phyloP scores from a whole-genome alignment of 2,329 filamentous ascomycete species.

The Colletotrichum falcatum region DNA sequence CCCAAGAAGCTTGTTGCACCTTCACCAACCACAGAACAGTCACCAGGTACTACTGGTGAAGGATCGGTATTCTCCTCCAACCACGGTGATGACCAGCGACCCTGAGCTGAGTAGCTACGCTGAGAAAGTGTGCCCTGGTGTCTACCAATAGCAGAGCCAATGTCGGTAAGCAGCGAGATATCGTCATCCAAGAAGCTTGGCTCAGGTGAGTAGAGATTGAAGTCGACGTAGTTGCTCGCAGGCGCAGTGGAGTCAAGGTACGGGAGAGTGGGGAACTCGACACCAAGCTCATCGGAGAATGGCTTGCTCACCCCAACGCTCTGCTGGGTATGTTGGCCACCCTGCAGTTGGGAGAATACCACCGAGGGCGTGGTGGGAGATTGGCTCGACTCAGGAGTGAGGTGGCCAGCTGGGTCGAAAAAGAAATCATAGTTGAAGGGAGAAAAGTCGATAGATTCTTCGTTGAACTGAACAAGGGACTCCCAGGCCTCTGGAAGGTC shows the following conservation, averaged over 20 bases:
- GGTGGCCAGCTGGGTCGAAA: conserved; percentile 56
- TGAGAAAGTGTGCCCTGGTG: not conserved
- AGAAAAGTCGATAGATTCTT: conserved; percentile 49
- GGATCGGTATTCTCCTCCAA: not conserved
- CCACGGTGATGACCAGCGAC: not conserved
- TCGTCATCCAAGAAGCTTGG: conserved; percentile 64
- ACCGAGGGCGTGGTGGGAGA: conserved; percentile 51
- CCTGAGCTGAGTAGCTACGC: not conserved
- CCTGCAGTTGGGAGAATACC: conserved; percentile 42
- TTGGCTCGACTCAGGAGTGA: conserved; percentile 53
- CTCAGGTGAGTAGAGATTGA: conserved; percentile 66
- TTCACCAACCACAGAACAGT: not conserved
- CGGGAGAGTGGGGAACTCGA: conserved; percentile 49
- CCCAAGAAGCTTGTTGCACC: not conserved
- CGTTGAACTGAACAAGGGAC: conserved; percentile 60
- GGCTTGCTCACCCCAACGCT: conserved; percentile 15
- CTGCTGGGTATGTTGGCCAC: conserved; percentile 2
- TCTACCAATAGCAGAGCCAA: conserved; percentile 18
- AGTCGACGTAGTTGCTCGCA: conserved; percentile 63
- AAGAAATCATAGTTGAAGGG: conserved; percentile 60
- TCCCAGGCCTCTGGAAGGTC: conserved; percentile 53
- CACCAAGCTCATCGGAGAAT: not conserved
- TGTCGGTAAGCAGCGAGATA: conserved; percentile 49
- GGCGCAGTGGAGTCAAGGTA: conserved; percentile 55
- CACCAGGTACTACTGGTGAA: not conserved